Evolutionary conservation across 371 early-diverging fungal species (phyloP).

Genomic region (Zancudomyces culisetae): DNA sequence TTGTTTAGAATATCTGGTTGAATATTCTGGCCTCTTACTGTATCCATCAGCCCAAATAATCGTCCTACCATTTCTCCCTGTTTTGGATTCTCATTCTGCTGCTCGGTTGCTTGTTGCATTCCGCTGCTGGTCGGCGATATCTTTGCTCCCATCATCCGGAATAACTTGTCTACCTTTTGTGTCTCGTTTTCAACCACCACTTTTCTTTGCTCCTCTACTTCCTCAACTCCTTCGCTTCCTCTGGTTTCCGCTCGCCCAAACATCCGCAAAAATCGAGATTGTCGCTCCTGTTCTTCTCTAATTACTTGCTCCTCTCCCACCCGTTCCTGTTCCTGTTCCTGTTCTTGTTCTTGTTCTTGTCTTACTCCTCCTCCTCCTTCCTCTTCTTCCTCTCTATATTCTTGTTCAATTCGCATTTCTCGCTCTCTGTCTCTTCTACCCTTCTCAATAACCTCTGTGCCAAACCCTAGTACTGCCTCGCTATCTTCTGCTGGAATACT

Average conservation of each 20-base stretch:
- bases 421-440: neutral
- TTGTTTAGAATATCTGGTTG: neutral
- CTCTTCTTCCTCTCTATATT: slow-evolving; percentile 17
- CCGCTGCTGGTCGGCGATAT: slow-evolving; percentile 3
- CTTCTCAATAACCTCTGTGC: neutral
- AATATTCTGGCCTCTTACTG: neutral
- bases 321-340: neutral
- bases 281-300: no score
- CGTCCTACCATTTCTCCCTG: neutral
- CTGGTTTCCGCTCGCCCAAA: slow-evolving; percentile 4
- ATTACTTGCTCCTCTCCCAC: slow-evolving; percentile 9
- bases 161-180: slow-evolving; percentile 15
- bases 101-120: neutral
- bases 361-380: no score
- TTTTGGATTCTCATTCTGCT: neutral
- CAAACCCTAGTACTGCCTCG: neutral
- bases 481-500: neutral
- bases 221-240: neutral
- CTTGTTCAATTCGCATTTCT: slow-evolving; percentile 20
- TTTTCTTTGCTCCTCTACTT: neutral
- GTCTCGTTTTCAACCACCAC: no score
- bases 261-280: slow-evolving; percentile 18
- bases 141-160: slow-evolving; percentile 18
- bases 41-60: neutral
- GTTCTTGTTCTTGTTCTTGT: no score